Evolutionary conservation across 148 eudicot species (phyloP).

Genomic region (Cornus controversa): DNA sequence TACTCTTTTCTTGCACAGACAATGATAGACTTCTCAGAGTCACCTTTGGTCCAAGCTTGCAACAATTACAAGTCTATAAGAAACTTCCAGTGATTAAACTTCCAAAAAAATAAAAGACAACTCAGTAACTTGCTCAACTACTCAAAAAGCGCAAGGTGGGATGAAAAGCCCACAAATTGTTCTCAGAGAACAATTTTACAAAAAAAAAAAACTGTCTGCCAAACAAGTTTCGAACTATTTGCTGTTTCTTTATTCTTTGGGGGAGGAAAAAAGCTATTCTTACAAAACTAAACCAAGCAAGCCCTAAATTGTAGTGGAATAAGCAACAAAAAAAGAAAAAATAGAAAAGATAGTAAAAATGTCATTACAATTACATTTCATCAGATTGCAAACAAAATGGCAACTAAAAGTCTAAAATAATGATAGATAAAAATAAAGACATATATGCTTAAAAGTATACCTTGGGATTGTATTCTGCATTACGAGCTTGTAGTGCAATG

Average conservation of each 20-base stretch:
- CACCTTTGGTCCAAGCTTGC: background rate
- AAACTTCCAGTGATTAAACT: background rate
- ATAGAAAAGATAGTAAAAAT: too few species aligned
- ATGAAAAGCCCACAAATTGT: too few species aligned
- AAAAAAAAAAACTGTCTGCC: too few species aligned
- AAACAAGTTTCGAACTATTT: too few species aligned
- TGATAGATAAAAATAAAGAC: background rate
- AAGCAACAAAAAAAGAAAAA: too few species aligned
- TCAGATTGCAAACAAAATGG: background rate
- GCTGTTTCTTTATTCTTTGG: background rate
- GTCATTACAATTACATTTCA: background rate
- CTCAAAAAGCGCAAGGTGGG: too few species aligned
- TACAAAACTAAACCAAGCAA: background rate
- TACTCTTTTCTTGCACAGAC: background rate
- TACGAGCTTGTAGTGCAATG: slow-evolving; percentile 81
- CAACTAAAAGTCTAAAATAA: background rate
- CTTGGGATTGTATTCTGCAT: slow-evolving; percentile 93
- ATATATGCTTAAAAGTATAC: slow-evolving; percentile 21
- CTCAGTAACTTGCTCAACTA: too few species aligned
- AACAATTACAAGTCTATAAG: background rate
- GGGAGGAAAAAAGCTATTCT: background rate
- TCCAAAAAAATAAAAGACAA: too few species aligned
- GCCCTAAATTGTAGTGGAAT: background rate
- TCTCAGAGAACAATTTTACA: too few species aligned
- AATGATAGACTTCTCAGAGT: background rate